A percentile compares a stretch with the other conserved stretches of the same genome.
Evolutionary conservation across 306 rosid genomes (phyloP).

Genomic region (Casuarina cunninghamiana): DNA sequence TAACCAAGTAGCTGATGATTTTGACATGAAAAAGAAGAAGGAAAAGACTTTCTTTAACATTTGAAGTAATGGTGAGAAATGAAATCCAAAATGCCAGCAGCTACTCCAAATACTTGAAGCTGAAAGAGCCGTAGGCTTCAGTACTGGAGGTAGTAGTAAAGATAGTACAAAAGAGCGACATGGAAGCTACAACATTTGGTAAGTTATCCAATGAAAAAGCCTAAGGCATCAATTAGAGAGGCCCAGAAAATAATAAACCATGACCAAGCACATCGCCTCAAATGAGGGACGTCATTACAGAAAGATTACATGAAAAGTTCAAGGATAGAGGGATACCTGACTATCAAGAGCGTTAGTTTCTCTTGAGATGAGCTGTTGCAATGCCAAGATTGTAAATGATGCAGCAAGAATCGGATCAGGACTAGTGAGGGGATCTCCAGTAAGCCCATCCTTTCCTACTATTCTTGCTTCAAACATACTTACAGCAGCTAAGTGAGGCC

Average conservation of each 20-base stretch:
- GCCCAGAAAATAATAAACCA: neutral
- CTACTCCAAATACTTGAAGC: constrained; percentile 4
- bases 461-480: constrained; percentile 55
- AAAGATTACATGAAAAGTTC: constrained; percentile 13
- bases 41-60: neutral
- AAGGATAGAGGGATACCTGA: constrained; percentile 40
- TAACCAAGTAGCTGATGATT: constrained; percentile 18
- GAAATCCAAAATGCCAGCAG: neutral
- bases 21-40: neutral
- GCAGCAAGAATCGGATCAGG: constrained; percentile 68
- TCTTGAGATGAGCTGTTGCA: constrained; percentile 75
- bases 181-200: neutral
- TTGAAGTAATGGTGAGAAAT: neutral
- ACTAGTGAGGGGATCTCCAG: constrained; percentile 50
- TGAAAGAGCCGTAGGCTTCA: constrained; percentile 4
- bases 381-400: constrained; percentile 59
- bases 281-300: neutral
- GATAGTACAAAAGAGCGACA: neutral
- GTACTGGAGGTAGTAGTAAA: neutral
- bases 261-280: neutral
- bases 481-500: constrained; percentile 61
- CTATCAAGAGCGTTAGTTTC: constrained; percentile 66
- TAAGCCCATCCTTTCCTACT: constrained; percentile 63
- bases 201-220: neutral
- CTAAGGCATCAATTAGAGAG: neutral